Base-by-base conservation (phyloP, 345 rosid species). In the Corchorus capsularis region DNA sequence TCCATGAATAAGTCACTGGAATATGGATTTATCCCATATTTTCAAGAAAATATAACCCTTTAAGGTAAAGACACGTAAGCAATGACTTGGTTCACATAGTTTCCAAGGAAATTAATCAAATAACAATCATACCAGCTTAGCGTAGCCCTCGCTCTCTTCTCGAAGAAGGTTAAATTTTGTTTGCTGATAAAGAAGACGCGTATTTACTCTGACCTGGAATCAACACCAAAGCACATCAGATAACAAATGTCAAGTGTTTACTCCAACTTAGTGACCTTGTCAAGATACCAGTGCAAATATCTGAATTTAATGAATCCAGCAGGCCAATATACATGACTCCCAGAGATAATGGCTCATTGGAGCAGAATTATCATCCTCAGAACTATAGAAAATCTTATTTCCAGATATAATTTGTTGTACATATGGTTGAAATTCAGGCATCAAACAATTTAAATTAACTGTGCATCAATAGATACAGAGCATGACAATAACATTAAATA, bases 61-160 rank as follows among this genome's bases (percentile, higher is more conserved):
- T 7, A 61, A 73, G 41, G 66, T 32, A 10, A 47, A 61, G 50
- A 69, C 15, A 43, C 20, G 39, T 1, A 49, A 50, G 9, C 47
- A 45, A 45, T 45, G 47, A 45, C 8, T 6, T 6, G 7, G 34
- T 2, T 11, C 63, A 34, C 34, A 63, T 14, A 52, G 14, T 43
- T 47, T 78, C 41, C 47, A 15, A 39, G 60, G 56, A 61, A 63
- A 2, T 45, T 57, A 27, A 46, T 35, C 27, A 77, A 54, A 71
- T 75, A 53, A 59, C 10, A 14, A 66, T 72, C 87, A 15, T 86
- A 96, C 98, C 99, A 96, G 85, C 85, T 96, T 96, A 59, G 99
- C 99, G 84, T 96, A 96, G 83, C 99, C 99, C 83, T 96, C 99
- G 41, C 97, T 96, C 85, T 96, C 99, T 85, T 96, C 99, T 17